Evolutionary conservation across 352 stramenopile species (phyloP).

Genomic region (Thraustotheca clavata): DNA sequence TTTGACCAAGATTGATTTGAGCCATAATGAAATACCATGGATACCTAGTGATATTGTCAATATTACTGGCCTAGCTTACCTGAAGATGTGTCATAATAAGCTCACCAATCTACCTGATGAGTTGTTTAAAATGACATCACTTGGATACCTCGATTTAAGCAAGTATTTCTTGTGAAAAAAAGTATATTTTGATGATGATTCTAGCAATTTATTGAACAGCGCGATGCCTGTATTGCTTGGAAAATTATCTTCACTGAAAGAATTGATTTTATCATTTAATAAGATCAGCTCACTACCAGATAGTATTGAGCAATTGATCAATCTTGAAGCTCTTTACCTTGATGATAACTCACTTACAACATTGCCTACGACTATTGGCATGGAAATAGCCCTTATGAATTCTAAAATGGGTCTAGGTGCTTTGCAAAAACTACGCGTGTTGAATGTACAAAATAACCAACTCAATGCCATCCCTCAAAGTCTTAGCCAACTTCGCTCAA

Average conservation of each 20-base stretch:
- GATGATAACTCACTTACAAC: conserved; percentile 51
- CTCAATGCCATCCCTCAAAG: conserved; percentile 37
- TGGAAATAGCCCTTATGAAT: background rate
- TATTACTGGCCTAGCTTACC: conserved; percentile 40
- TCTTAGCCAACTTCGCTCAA: conserved; percentile 35
- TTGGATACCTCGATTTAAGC: conserved; percentile 64
- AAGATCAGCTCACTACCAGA: conserved; percentile 50
- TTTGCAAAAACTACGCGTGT: conserved; percentile 43
- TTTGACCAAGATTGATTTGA: conserved; percentile 70
- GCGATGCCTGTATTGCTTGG: conserved; percentile 48
- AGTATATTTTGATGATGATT: too few species aligned
- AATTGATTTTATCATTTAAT: conserved; percentile 52
- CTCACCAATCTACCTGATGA: conserved; percentile 43
- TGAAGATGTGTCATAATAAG: conserved; percentile 71
- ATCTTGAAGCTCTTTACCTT: conserved; percentile 45
- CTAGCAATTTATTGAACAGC: conserved; percentile 54
- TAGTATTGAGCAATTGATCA: conserved; percentile 33
- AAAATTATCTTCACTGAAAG: conserved; percentile 41
- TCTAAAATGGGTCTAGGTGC: background rate
- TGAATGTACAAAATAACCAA: conserved; percentile 57
- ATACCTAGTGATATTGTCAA: conserved; percentile 46
- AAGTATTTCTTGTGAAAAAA: conserved; percentile 31
- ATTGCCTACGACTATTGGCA: conserved; percentile 45
- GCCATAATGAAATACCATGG: conserved; percentile 56
- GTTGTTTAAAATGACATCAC: conserved; percentile 49